phyloP scores from a whole-genome alignment of 2,329 filamentous ascomycete genomes.

The Ceratocystis destructans region DNA sequence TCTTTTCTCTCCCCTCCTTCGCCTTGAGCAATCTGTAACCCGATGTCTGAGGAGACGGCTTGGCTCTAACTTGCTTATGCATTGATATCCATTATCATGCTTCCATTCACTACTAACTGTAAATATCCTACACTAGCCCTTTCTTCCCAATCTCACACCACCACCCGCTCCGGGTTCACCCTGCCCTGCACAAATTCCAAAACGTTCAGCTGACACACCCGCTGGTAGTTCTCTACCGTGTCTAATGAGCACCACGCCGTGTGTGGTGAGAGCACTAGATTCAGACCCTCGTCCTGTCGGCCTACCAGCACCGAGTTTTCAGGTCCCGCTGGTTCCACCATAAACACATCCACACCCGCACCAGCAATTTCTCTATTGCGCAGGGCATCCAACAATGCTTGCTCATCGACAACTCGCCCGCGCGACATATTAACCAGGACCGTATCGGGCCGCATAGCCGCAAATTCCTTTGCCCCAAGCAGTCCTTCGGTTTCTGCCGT shows the following conservation, averaged over 20 bases:
- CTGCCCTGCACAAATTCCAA: slow-evolving; percentile 6
- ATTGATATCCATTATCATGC: not conserved
- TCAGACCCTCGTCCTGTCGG: slow-evolving; percentile 7
- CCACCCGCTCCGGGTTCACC: slow-evolving; percentile 12
- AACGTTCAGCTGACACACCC: slow-evolving; percentile 18
- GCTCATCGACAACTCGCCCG: slow-evolving; percentile 68
- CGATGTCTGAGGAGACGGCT: too few relatives aligned
- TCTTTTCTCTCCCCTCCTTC: too few relatives aligned
- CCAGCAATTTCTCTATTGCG: slow-evolving; percentile 59
- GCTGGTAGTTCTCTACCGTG: slow-evolving; percentile 18
- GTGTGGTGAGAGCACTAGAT: slow-evolving; percentile 19
- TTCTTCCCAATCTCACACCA: not conserved
- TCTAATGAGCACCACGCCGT: slow-evolving; percentile 19
- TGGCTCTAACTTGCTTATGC: too few relatives aligned
- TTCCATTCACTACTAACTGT: not conserved
- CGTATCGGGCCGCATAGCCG: slow-evolving; percentile 58
- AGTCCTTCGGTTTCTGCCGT: slow-evolving; percentile 64
- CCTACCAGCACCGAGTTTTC: slow-evolving; percentile 20
- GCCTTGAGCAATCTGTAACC: too few relatives aligned
- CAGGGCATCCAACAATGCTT: slow-evolving; percentile 54
- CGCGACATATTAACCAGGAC: slow-evolving; percentile 67
- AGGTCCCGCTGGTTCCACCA: slow-evolving; percentile 49
- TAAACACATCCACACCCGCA: slow-evolving; percentile 70
- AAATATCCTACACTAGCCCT: not conserved
- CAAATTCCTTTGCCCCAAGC: slow-evolving; percentile 30